Conservation (phyloP, 2,329 filamentous ascomycete genomes). For the Aureobasidium leucospermi region DNA sequence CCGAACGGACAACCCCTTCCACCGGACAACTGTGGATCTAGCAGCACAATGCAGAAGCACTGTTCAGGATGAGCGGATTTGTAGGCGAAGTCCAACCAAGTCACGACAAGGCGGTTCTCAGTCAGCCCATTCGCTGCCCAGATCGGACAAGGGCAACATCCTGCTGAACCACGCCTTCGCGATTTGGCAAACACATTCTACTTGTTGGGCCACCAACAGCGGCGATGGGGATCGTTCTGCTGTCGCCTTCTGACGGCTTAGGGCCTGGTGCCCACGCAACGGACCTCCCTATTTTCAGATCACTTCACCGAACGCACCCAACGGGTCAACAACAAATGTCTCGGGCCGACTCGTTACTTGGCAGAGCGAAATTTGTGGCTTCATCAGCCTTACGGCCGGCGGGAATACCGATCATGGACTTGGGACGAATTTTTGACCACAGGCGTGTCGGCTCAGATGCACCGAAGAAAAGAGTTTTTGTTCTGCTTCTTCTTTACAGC, state of each 20-base stretch:
- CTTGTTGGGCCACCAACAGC: slow-evolving; percentile 6
- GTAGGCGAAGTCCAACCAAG: not conserved
- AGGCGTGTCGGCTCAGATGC: not conserved
- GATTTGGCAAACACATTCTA: not conserved
- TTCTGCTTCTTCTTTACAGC: slow-evolving; percentile 10
- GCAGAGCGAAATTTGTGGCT: not conserved
- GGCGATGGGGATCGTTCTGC: not conserved
- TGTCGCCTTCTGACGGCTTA: slow-evolving; percentile 1
- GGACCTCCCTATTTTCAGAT: slow-evolving; percentile 3
- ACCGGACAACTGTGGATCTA: not conserved
- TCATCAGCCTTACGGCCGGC: not conserved
- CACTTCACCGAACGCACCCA: not conserved
- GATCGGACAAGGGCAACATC: not conserved
- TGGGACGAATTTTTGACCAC: not conserved
- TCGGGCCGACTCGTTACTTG: slow-evolving; percentile 9
- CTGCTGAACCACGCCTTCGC: not conserved
- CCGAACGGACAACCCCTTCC: not conserved
- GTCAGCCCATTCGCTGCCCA: slow-evolving; percentile 3
- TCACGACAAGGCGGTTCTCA: slow-evolving; percentile 1
- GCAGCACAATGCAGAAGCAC: not conserved
- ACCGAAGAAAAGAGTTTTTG: not conserved
- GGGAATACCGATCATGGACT: not conserved
- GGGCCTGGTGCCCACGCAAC: not conserved
- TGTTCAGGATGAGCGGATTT: not conserved
- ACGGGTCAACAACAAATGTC: slow-evolving; percentile 2